Evolutionary conservation across 2,329 filamentous ascomycete species (phyloP), one percentile per base, ranked within the genome.

Genomic region (Pseudogymnoascus sp.): DNA sequence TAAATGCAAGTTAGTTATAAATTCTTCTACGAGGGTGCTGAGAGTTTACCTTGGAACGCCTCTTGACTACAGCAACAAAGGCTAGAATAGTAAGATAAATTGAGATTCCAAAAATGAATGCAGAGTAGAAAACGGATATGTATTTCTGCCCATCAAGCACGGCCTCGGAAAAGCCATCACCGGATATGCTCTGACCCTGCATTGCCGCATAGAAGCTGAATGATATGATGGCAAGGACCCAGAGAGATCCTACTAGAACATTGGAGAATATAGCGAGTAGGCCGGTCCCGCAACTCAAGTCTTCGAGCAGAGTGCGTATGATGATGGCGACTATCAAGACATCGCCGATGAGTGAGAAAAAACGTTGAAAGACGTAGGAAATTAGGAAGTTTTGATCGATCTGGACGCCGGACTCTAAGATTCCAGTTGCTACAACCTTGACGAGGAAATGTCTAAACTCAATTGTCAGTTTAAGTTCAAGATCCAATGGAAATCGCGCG

Each of bases 221-320:
- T 9, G 43, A 5, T 32, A 54, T 3, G 9, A 54, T 6, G 9
- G 14, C 43, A 9, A 32, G 14, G 9, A 81, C 5, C 43, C 8
- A 32, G 16, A 54, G 14, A 18, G 18, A 5, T 30, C 43, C 43
- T 18, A 54, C 16, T 32, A 54, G 18, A 8, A 2, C n/a, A 18
- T 30, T 32, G 25, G 43, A 18, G 25, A 54, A 6, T 12, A 16
- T 2, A 54, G 43, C 43, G 6, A 54, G 43, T 25, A 32, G 30
- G 12, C 43, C 43, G 3, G n/a, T 5, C 8, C 43, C 43, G 5
- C 7, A 16, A 32, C 43, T 9, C 43, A 54, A 18, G 28, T 54
- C 43, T 54, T 54, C 43, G 7, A 54, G 43, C 1, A 54, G 30
- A 32, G 43, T 54, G 12, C 43, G 43, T 12, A 25, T n/a, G 43